Percentiles rank a stretch among this genome's conserved stretches.
Evolutionary conservation across 495 filamentous ascomycete species (phyloP).

Genomic region (Ascobolus immersus): DNA sequence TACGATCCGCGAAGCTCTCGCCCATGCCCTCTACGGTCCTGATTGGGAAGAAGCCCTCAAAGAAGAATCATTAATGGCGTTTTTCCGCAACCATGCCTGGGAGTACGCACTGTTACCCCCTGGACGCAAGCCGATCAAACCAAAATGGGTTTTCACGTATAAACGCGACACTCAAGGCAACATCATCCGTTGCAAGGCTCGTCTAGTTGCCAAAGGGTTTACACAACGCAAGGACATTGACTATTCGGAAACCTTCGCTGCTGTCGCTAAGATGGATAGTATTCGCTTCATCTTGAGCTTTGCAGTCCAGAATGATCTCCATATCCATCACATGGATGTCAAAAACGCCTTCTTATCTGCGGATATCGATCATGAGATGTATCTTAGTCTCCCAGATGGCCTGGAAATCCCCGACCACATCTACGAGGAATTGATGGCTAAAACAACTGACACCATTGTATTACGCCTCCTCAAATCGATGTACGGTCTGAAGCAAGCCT

Average conservation of each 20-base stretch:
- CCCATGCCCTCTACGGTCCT: no score
- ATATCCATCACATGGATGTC: not conserved
- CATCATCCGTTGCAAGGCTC: constrained; percentile 8
- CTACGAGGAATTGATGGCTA: no score
- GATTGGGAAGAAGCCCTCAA: no score
- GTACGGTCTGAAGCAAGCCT: not conserved
- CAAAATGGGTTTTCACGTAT: constrained; percentile 12
- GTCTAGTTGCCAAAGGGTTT: constrained; percentile 11
- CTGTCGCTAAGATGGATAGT: constrained; percentile 4
- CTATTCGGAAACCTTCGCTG: constrained; percentile 14
- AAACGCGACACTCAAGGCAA: constrained; percentile 4
- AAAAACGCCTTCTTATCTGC: not conserved
- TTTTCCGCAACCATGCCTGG: no score
- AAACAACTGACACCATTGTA: not conserved
- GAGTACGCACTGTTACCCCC: no score
- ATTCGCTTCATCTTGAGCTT: not conserved
- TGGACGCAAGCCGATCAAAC: no score
- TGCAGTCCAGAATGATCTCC: not conserved
- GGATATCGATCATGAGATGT: not conserved
- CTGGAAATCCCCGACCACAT: no score
- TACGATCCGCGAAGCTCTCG: no score
- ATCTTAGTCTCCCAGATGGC: not conserved
- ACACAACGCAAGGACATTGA: constrained; percentile 11
- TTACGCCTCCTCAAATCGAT: not conserved
- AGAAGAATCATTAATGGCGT: no score